phyloP scores from a whole-genome alignment of 2,329 filamentous ascomycete genomes.

The Stemphylium lycopersici region DNA sequence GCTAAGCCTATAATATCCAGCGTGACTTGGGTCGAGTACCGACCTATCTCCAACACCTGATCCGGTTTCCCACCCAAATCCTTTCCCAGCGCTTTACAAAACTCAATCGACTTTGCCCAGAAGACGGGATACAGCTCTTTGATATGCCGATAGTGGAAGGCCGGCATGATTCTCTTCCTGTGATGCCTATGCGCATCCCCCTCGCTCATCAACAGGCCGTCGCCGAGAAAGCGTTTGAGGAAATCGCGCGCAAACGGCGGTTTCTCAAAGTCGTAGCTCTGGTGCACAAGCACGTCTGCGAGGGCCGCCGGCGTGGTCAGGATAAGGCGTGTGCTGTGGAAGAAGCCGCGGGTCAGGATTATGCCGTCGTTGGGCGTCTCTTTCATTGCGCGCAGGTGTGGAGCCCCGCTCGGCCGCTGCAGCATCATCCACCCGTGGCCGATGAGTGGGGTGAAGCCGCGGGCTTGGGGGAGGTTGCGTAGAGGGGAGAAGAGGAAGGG shows the following conservation, averaged over 20 bases:
- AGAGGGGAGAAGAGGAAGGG: conserved; percentile 48
- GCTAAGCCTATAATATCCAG: conserved; percentile 56
- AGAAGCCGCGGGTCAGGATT: conserved; percentile 48
- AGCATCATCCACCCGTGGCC: conserved; percentile 48
- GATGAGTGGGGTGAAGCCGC: conserved; percentile 41
- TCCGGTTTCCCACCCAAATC: conserved; percentile 53
- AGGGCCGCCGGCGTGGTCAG: conserved; percentile 51
- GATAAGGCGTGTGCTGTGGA: conserved; percentile 48
- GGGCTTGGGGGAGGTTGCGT: conserved; percentile 46
- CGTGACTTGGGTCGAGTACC: conserved; percentile 53
- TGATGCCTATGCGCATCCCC: conserved; percentile 59
- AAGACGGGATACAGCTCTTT: conserved; percentile 85
- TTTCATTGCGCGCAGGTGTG: conserved; percentile 46
- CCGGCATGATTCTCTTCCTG: conserved; percentile 78
- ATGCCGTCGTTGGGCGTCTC: conserved; percentile 50
- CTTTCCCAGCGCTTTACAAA: conserved; percentile 66
- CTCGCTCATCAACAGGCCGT: conserved; percentile 59
- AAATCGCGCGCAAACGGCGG: conserved; percentile 53
- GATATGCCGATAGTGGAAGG: conserved; percentile 84
- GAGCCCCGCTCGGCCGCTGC: conserved; percentile 40
- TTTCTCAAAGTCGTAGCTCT: conserved; percentile 62
- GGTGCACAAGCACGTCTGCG: conserved; percentile 60
- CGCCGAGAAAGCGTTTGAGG: conserved; percentile 56
- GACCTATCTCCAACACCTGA: conserved; percentile 50
- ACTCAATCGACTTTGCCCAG: conserved; percentile 76